A percentile compares a stretch with the other conserved stretches of the same genome.
Conservation (phyloP, 352 stramenopile genomes). For the Globisporangium recalcitrans region DNA sequence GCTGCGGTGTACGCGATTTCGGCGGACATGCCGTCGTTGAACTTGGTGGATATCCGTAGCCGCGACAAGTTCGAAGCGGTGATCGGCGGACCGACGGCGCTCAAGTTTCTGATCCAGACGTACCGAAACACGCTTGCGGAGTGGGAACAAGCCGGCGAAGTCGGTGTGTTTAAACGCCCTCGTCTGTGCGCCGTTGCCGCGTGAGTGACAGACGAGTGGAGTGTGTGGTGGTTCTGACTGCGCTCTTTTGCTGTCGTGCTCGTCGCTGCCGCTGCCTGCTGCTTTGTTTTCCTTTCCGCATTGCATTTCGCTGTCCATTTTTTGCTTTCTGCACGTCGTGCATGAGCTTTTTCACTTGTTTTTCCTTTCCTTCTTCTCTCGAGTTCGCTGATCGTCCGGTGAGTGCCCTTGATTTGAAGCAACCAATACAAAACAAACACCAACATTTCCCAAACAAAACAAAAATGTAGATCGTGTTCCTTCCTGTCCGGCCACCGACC, state of each 20-base stretch:
- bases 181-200: constrained; percentile 46
- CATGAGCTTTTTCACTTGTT: constrained; percentile 2
- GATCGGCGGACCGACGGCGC: constrained; percentile 63
- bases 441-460: constrained; percentile 2
- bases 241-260: constrained; percentile 5
- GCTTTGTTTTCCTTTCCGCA: constrained; percentile 10
- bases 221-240: constrained; percentile 3
- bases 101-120: constrained; percentile 78
- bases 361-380: not conserved
- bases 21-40: constrained; percentile 51
- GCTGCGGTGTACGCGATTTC: constrained; percentile 65
- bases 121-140: constrained; percentile 57
- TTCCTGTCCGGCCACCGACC: not conserved
- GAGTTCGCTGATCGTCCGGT: constrained; percentile 4
- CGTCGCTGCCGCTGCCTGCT: constrained; percentile 11
- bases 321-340: constrained; percentile 6
- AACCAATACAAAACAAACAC: not conserved
- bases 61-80: constrained; percentile 72
- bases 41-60: constrained; percentile 70
- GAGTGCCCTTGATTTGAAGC: constrained; percentile 13
- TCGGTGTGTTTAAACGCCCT: constrained; percentile 71
- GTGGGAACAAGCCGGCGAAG: constrained; percentile 67
- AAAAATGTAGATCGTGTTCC: not conserved
- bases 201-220: constrained; percentile 19
- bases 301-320: constrained; percentile 1